Evolutionary conservation across 345 rosid genomes (phyloP).

Genomic region (Populus pruinosa): DNA sequence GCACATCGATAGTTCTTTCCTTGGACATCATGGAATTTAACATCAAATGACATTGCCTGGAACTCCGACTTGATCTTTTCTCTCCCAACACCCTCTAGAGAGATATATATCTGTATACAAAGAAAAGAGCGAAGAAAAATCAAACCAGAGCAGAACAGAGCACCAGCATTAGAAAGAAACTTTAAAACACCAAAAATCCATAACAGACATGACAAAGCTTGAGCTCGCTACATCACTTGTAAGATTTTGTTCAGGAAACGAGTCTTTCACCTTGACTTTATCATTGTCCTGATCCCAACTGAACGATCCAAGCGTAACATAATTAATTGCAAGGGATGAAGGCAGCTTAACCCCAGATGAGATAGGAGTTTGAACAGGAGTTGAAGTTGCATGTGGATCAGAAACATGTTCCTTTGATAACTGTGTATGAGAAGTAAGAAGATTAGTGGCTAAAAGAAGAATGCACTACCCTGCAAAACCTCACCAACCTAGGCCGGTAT

Average conservation of each 20-base stretch:
- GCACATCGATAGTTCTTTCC: conserved; percentile 82
- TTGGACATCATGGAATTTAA: conserved; percentile 71
- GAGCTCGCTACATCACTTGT: background rate
- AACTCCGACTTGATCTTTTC: conserved; percentile 71
- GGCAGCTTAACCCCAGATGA: conserved; percentile 44
- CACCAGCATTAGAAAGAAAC: background rate
- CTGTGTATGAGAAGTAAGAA: conserved; percentile 19
- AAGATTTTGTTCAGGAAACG: too few relatives aligned
- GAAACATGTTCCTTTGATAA: conserved; percentile 24
- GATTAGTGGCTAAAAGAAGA: background rate
- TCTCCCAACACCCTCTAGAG: conserved; percentile 71
- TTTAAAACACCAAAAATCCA: background rate
- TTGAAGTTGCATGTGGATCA: conserved; percentile 22
- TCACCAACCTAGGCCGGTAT: background rate
- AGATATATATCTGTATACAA: conserved; percentile 54
- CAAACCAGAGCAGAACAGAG: background rate
- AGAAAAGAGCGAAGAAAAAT: background rate
- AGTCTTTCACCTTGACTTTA: conserved; percentile 68
- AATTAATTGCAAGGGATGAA: conserved; percentile 32
- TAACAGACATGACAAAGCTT: background rate
- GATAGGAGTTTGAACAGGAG: conserved; percentile 36
- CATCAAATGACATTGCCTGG: conserved; percentile 56
- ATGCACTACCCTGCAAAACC: background rate
- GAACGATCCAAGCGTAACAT: conserved; percentile 63
- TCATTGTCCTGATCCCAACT: conserved; percentile 98